These are phyloP conservation scores for Phallus indusiatus DNA, from an alignment of 768 basidiomycete species.

Conservation along the genomic window DNA sequence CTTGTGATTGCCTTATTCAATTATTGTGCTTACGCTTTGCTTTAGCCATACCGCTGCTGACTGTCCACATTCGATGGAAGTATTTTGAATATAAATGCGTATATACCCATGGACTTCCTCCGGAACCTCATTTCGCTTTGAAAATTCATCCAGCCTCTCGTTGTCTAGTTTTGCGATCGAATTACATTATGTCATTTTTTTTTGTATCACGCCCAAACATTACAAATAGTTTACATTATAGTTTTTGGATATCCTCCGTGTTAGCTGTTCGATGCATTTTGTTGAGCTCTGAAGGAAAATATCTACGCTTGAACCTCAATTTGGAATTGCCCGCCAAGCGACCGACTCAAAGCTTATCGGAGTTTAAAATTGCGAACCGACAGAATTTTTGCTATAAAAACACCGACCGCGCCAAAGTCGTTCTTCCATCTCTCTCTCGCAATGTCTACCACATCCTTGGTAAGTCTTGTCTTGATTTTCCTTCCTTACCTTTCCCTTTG, in stretches of 20 bases:
- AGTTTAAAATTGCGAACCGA: no score
- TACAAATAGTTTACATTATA: neutral
- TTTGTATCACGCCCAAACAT: neutral
- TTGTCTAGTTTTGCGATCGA: neutral
- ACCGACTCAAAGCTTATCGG: no score
- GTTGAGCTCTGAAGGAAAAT: no score
- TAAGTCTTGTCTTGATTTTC: neutral
- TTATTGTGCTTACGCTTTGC: neutral
- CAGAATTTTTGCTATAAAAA: no score
- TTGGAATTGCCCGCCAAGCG: no score
- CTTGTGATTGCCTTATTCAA: neutral
- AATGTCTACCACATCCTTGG: neutral
- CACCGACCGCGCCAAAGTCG: neutral
- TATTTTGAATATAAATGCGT: slow-evolving; percentile 53
- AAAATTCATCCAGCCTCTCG: neutral
- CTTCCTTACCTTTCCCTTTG: neutral
- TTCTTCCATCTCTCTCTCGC: neutral
- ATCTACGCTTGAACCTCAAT: no score
- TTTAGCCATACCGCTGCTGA: slow-evolving; percentile 51
- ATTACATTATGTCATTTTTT: neutral
- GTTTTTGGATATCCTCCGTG: neutral
- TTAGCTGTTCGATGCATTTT: no score
- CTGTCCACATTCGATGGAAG: slow-evolving; percentile 80
- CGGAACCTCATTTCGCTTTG: neutral
- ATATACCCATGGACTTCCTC: neutral